Evolutionary conservation across 1,284 basidiomycete species (phyloP), one percentile per base, ranked within the genome.

Genomic region (Chalciporus piperatoides): DNA sequence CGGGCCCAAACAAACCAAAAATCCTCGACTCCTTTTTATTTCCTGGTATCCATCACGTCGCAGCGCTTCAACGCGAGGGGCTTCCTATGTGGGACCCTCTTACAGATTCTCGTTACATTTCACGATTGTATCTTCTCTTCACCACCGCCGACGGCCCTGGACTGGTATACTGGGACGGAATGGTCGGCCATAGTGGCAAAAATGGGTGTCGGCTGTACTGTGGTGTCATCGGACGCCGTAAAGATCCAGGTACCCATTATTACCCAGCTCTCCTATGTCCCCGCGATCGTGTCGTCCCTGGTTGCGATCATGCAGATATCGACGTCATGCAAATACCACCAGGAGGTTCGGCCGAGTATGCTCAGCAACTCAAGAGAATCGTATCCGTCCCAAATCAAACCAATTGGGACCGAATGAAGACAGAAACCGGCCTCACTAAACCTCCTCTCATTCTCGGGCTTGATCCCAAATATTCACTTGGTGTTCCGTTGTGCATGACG

Each of bases 171-270:
- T 52, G 0, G 54, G 44, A 15, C 41, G 41, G 46, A 25, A 54
- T 21, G 45, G 52, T 0, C 2, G 25, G 25, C 1, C 25, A 25
- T 3, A 25, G 25, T 8, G 25, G 25, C 1, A 56, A 47, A 4
- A 57, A 56, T 6, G 12, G 49, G 0, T 55, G 54, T 10, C 21
- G 15, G 0, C 1, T 55, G 1, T 55, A 55, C 3, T 56, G 54
- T 12, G 43, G 42, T 2, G 1, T 56, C 4, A 15, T 19, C 0
- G 37, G 51, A 0, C 1, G 41, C 1, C 12, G 14, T 0, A 56
- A 56, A 27, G 25, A 25, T 25, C 2, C 2, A 7, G 25, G 25
- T 3, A 25, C 25, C 25, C 25, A 25, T 25, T 25, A 25, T 9
- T 25, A 25, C 9, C 25, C 25, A 0, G 25, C 25, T 8, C 25